phyloP scores from a whole-genome alignment of 2,329 filamentous ascomycete species.

The Fusarium anguioides region DNA sequence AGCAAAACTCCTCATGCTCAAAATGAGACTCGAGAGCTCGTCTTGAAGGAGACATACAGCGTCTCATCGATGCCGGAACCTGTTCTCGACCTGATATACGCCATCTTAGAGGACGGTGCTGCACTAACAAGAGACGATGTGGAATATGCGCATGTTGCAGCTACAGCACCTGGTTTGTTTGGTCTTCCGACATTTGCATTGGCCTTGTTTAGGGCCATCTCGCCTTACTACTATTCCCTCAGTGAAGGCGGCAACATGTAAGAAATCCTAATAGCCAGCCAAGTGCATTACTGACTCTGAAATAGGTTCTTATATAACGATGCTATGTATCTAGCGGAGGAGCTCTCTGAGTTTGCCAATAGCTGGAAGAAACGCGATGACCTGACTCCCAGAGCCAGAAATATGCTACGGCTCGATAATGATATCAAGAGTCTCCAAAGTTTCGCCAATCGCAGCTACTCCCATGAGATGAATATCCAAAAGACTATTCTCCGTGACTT shows the following conservation, averaged over 20 bases:
- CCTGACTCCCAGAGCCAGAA: constrained; percentile 60
- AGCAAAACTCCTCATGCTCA: constrained; percentile 38
- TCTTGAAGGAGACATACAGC: constrained; percentile 85
- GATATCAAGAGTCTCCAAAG: constrained; percentile 69
- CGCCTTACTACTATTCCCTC: constrained; percentile 77
- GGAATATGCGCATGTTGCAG: constrained; percentile 68
- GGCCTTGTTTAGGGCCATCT: constrained; percentile 83
- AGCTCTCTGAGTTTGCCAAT: constrained; percentile 60
- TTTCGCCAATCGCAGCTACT: constrained; percentile 72
- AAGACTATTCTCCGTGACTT: constrained; percentile 71
- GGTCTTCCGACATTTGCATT: constrained; percentile 77
- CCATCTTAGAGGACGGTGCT: constrained; percentile 70
- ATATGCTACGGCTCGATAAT: constrained; percentile 68
- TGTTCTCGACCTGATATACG: constrained; percentile 74
- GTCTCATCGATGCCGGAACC: constrained; percentile 88
- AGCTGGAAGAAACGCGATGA: constrained; percentile 66
- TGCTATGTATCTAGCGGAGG: constrained; percentile 70
- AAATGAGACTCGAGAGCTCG: constrained; percentile 70
- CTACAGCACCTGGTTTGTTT: constrained; percentile 77
- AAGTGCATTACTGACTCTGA: constrained; percentile 5
- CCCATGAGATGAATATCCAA: constrained; percentile 69
- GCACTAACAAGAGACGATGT: constrained; percentile 66
- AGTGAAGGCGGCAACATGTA: constrained; percentile 73
- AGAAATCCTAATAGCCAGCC: constrained; percentile 35
- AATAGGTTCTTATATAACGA: constrained; percentile 75